phyloP scores from a whole-genome alignment of 495 filamentous ascomycete genomes.

The Trichoderma virens region DNA sequence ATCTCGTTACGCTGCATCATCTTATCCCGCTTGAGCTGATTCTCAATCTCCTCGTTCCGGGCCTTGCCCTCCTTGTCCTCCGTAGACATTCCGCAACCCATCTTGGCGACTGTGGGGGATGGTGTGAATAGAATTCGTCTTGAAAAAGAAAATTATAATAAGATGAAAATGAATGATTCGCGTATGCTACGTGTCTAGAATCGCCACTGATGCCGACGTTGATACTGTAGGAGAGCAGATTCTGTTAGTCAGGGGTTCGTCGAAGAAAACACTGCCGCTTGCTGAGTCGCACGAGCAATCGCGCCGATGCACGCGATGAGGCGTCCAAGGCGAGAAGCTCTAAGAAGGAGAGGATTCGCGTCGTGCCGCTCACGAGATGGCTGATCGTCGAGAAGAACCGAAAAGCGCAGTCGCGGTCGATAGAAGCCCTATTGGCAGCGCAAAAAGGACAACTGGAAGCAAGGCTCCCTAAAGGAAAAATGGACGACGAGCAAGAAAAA shows the following conservation, averaged over 20 bases:
- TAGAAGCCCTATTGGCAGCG: background rate
- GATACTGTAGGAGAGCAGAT: background rate
- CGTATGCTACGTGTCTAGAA: background rate
- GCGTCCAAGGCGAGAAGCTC: background rate
- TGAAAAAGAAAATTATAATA: background rate
- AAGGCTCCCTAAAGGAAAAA: background rate
- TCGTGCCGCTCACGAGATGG: background rate
- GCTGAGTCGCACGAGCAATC: background rate
- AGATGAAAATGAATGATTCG: conserved; percentile 7
- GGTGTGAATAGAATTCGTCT: background rate
- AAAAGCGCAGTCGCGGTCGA: background rate
- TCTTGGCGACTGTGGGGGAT: conserved; percentile 47
- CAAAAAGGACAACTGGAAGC: background rate
- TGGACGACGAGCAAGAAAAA: background rate
- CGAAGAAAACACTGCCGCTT: background rate
- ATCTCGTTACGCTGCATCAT: conserved; percentile 96
- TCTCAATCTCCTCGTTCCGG: conserved; percentile 98
- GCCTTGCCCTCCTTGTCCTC: conserved; percentile 99
- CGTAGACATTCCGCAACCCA: conserved; percentile 99
- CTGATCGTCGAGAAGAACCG: background rate
- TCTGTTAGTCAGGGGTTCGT: background rate
- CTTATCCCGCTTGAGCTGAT: conserved; percentile 91
- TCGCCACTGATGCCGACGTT: background rate
- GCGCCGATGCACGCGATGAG: background rate
- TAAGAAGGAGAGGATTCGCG: background rate